A percentile compares a stretch with the other conserved stretches of the same genome.
These are phyloP conservation scores for Escallonia herrerae DNA, from an alignment of 129 eudicot genomes.

Conservation along the genomic window DNA sequence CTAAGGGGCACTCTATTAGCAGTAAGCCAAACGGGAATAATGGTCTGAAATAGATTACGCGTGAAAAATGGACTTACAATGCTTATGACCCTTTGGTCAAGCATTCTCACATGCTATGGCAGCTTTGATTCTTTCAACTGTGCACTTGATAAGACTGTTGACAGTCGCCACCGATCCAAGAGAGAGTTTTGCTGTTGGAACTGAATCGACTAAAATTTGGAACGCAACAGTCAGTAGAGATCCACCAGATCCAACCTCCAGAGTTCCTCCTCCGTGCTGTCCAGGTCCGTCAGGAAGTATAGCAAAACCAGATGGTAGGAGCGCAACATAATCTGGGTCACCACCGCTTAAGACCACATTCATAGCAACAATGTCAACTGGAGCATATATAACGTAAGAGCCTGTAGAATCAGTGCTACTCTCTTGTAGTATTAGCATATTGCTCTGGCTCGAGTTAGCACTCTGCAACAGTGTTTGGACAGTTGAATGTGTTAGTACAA, in stretches of 20 bases:
- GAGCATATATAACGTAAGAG: conserved; percentile 91
- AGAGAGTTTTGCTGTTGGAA: conserved; percentile 79
- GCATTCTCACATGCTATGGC: conserved; percentile 55
- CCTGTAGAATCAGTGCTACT: conserved; percentile 81
- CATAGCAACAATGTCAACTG: conserved; percentile 83
- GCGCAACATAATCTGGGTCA: conserved; percentile 89
- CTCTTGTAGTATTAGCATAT: conserved; percentile 96
- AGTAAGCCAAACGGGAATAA: too few species aligned
- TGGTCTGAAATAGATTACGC: neutral
- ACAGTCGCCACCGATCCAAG: conserved; percentile 80
- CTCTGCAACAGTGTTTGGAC: conserved; percentile 38
- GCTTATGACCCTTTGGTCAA: conserved; percentile 26
- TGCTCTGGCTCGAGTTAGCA: conserved; percentile 89
- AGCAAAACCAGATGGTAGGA: conserved; percentile 89
- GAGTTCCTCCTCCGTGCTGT: conserved; percentile 25
- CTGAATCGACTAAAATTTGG: conserved; percentile 73
- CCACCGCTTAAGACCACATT: conserved; percentile 83
- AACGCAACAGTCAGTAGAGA: conserved; percentile 67
- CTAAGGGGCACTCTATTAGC: too few species aligned
- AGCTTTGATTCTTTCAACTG: conserved; percentile 73
- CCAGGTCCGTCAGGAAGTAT: conserved; percentile 90
- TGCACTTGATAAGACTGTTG: conserved; percentile 69
- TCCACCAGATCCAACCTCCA: conserved; percentile 68
- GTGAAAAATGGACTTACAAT: conserved; percentile 23
- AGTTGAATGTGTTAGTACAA: conserved; percentile 6